A percentile compares a stretch with the other conserved stretches of the same genome.
These are phyloP conservation scores for Prunus mume DNA, from an alignment of 306 rosid species.

Conservation along the genomic window DNA sequence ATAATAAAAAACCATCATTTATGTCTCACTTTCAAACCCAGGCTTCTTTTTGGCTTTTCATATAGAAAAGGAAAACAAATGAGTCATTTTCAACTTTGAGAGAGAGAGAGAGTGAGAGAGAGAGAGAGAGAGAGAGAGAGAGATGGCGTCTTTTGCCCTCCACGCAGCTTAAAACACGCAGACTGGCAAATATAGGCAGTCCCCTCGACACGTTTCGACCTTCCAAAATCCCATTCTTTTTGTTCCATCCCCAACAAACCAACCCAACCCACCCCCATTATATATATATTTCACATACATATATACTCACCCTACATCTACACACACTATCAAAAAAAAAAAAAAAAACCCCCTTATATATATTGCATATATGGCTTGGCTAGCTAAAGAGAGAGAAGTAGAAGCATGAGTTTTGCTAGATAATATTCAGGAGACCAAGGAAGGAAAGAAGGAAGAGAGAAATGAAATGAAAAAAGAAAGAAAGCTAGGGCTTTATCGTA, in stretches of 20 bases:
- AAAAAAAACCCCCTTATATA: not conserved
- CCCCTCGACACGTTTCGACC: slow-evolving; percentile 54
- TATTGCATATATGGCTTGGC: slow-evolving; percentile 7
- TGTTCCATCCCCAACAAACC: slow-evolving; percentile 9
- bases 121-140: slow-evolving; percentile 13
- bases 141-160: slow-evolving; percentile 94
- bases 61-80: slow-evolving; percentile 25
- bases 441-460: slow-evolving; percentile 3
- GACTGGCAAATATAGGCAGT: slow-evolving; percentile 48
- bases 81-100: slow-evolving; percentile 57
- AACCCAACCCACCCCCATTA: not conserved
- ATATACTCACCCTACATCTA: not conserved
- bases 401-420: slow-evolving; percentile 30
- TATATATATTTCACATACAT: not conserved
- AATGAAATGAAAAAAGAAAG: slow-evolving; percentile 10
- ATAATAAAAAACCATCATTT: not conserved
- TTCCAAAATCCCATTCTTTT: slow-evolving; percentile 30
- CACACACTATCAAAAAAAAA: not conserved
- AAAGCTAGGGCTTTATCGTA: slow-evolving; percentile 52
- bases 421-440: slow-evolving; percentile 31
- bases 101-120: slow-evolving; percentile 30
- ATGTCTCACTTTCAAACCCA: slow-evolving; percentile 23
- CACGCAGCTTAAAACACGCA: slow-evolving; percentile 93
- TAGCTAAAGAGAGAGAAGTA: slow-evolving; percentile 4
- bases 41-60: slow-evolving; percentile 29